A percentile compares a stretch with the other conserved stretches of the same genome.
Conservation (phyloP, 495 filamentous ascomycete species). For the Aspergillus avenaceus region DNA sequence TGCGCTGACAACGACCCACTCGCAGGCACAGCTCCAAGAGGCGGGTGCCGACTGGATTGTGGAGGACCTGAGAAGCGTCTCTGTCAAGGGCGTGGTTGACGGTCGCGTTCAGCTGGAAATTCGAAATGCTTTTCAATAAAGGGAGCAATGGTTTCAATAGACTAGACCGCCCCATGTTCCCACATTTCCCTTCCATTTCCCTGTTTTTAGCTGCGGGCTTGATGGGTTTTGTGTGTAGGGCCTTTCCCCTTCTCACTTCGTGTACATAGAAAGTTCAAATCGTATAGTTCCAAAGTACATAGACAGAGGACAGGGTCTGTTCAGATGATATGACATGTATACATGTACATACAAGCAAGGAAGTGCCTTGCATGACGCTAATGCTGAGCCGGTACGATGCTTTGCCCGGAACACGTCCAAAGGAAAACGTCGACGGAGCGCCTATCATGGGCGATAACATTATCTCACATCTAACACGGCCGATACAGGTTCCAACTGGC, state of each 20-base stretch:
- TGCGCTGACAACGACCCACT: conserved; percentile 83
- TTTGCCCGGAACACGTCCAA: not conserved
- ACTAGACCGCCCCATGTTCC: not conserved
- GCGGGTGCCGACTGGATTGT: conserved; percentile 89
- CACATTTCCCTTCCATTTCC: not conserved
- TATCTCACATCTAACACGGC: not conserved
- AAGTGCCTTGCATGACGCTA: conserved; percentile 10
- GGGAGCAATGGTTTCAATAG: not conserved
- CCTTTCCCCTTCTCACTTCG: not conserved
- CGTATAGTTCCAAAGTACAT: not conserved
- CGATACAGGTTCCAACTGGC: not conserved
- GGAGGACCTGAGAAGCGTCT: conserved; percentile 69
- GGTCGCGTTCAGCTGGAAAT: conserved; percentile 55
- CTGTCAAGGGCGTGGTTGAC: conserved; percentile 46
- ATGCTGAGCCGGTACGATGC: not conserved
- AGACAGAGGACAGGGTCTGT: not conserved
- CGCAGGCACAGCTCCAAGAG: conserved; percentile 59
- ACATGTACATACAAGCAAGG: not conserved
- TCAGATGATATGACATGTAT: conserved; percentile 7
- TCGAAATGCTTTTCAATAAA: conserved; percentile 39
- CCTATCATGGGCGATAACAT: not conserved
- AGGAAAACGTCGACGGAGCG: not conserved
- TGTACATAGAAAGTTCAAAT: conserved; percentile 1
- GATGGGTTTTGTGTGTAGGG: not conserved
- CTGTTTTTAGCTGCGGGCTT: not conserved